Conservation (phyloP, 345 rosid genomes). For the Capsella bursapastoris region DNA sequence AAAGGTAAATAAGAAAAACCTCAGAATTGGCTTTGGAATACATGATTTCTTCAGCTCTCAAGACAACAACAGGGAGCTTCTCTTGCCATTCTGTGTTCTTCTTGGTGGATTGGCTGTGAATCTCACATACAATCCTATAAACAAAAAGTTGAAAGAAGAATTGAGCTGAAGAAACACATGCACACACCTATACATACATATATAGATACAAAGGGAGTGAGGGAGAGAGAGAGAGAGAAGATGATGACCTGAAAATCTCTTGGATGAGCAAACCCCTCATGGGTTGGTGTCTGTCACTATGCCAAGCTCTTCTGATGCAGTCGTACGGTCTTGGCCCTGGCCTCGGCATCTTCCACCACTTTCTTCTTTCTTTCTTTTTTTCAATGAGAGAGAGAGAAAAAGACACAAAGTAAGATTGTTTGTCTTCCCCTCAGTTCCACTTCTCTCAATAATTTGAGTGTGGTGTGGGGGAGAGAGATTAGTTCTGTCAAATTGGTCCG, state of each 20-base stretch:
- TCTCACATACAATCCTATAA: conserved; percentile 70
- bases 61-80: conserved; percentile 86
- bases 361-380: not conserved
- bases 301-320: conserved; percentile 96
- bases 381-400: conserved; percentile 24
- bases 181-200: conserved; percentile 25
- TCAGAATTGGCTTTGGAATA: conserved; percentile 98
- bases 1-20: conserved; percentile 50
- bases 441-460: conserved; percentile 40
- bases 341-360: conserved; percentile 73
- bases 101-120: conserved; percentile 70
- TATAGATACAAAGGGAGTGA: conserved; percentile 27
- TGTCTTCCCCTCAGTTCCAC: conserved; percentile 20
- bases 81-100: conserved; percentile 92
- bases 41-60: conserved; percentile 92
- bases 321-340: conserved; percentile 97
- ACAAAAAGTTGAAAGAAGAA: not conserved
- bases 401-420: conserved; percentile 14
- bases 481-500: conserved; percentile 24
- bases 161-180: conserved; percentile 26
- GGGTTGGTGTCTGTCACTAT: conserved; percentile 92
- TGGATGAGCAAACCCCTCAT: conserved; percentile 87
- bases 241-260: conserved; percentile 79
- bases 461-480: conserved; percentile 1
- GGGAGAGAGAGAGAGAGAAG: not conserved